These are phyloP conservation scores for Cordyceps tenuipes DNA, from an alignment of 2,329 filamentous ascomycete genomes.

Conservation along the genomic window DNA sequence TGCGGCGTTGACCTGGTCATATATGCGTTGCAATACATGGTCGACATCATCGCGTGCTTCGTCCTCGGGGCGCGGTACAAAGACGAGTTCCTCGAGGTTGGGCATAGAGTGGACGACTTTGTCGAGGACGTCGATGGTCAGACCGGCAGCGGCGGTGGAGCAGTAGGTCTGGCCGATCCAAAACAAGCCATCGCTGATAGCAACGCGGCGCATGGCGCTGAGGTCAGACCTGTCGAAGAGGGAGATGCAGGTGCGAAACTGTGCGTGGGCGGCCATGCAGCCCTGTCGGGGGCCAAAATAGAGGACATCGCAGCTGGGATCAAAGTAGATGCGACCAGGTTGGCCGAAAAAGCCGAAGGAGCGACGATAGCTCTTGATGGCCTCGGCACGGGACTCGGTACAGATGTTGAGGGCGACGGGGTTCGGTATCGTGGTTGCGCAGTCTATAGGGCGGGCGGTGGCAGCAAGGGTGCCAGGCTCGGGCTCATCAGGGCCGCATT, in stretches of 20 bases:
- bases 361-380: constrained; percentile 31
- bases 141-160: constrained; percentile 30
- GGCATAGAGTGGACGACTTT: constrained; percentile 31
- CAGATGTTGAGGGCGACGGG: constrained; percentile 39
- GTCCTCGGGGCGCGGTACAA: constrained; percentile 33
- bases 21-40: constrained; percentile 18
- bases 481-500: constrained; percentile 23
- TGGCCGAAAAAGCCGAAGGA: constrained; percentile 35
- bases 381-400: constrained; percentile 37
- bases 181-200: constrained; percentile 38
- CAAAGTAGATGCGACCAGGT: constrained; percentile 35
- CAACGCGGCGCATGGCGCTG: constrained; percentile 31
- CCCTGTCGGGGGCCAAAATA: constrained; percentile 39
- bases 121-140: constrained; percentile 32
- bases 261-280: constrained; percentile 36
- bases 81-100: constrained; percentile 32
- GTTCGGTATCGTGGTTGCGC: constrained; percentile 32
- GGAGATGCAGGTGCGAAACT: constrained; percentile 36
- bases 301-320: constrained; percentile 33
- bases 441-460: constrained; percentile 21
- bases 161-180: constrained; percentile 28
- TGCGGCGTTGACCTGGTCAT: constrained; percentile 21
- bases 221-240: constrained; percentile 35
- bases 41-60: constrained; percentile 22
- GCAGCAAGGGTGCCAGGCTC: not conserved